Conservation (phyloP, 2,329 filamentous ascomycete species). For the Penicillium sp. region DNA sequence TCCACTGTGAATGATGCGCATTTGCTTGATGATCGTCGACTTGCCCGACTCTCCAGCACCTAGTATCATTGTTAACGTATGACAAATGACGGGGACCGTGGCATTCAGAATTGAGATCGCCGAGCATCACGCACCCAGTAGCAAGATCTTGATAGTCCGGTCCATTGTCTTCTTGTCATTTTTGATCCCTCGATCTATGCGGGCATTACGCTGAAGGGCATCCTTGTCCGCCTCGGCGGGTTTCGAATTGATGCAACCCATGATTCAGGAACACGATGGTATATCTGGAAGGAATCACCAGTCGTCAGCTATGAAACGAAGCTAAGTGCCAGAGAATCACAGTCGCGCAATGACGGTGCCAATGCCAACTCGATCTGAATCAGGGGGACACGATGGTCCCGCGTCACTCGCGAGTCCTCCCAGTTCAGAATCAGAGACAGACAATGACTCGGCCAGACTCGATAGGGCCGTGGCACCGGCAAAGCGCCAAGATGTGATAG, state of each 20-base stretch:
- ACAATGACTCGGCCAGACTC: not conserved
- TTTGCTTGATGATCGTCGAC: conserved; percentile 96
- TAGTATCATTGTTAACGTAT: conserved; percentile 44
- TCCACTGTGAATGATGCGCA: conserved; percentile 94
- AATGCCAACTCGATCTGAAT: conserved; percentile 15
- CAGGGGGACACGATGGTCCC: conserved; percentile 22
- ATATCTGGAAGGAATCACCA: conserved; percentile 3
- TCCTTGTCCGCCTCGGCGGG: conserved; percentile 43
- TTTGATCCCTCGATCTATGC: conserved; percentile 83
- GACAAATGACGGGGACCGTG: not conserved
- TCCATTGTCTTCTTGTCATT: conserved; percentile 83
- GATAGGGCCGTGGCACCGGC: not conserved
- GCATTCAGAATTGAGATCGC: not conserved
- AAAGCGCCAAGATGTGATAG: not conserved
- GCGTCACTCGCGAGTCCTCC: conserved; percentile 1
- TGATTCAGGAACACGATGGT: conserved; percentile 24
- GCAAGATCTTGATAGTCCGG: conserved; percentile 87
- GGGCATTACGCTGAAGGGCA: conserved; percentile 48
- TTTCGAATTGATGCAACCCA: conserved; percentile 48
- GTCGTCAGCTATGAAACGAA: conserved; percentile 8
- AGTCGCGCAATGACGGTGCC: not conserved
- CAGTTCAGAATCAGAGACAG: conserved; percentile 12
- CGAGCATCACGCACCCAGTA: conserved; percentile 67
- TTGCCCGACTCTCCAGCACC: conserved; percentile 95
- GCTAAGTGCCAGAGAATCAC: not conserved